Conservation (phyloP, 106 monocot species). For the Dendrobium officinale region DNA sequence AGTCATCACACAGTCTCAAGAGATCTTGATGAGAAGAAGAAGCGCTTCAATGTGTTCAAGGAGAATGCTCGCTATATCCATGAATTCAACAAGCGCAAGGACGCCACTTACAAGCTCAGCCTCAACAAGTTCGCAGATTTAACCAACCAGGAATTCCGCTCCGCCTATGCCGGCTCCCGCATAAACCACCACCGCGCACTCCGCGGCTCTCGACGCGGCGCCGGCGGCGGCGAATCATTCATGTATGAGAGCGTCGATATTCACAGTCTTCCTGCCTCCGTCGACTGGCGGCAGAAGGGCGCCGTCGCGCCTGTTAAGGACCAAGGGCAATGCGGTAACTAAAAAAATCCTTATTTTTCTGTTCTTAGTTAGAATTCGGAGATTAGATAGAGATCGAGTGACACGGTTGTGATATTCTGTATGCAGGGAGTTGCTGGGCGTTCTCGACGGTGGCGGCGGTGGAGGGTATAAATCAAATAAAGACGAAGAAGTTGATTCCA, state of each 20-base stretch:
- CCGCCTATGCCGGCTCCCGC: slow-evolving; percentile 23
- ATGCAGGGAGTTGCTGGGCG: slow-evolving; percentile 59
- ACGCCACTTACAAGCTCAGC: slow-evolving; percentile 30
- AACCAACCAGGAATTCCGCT: slow-evolving; percentile 42
- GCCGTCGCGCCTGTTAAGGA: slow-evolving; percentile 53
- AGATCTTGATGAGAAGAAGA: slow-evolving; percentile 38
- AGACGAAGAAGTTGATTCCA: slow-evolving; percentile 23
- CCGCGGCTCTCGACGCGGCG: slow-evolving; percentile 2
- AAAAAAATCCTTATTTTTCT: not conserved
- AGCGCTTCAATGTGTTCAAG: slow-evolving; percentile 57
- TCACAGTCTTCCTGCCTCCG: slow-evolving; percentile 20
- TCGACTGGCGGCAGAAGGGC: slow-evolving; percentile 68
- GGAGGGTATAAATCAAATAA: slow-evolving; percentile 52
- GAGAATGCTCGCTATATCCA: slow-evolving; percentile 46
- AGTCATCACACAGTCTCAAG: slow-evolving; percentile 39
- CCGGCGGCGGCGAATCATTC: not conserved
- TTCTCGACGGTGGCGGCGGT: slow-evolving; percentile 47
- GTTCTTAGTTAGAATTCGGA: not conserved
- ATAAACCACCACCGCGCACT: slow-evolving; percentile 18
- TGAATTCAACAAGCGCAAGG: slow-evolving; percentile 29
- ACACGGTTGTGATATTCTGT: not conserved
- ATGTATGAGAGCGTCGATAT: too few species aligned
- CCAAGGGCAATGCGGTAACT: slow-evolving; percentile 51
- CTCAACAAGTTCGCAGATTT: slow-evolving; percentile 59
- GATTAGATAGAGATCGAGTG: not conserved